phyloP scores from a whole-genome alignment of 1,284 basidiomycete genomes.

The Leccinum fallax region DNA sequence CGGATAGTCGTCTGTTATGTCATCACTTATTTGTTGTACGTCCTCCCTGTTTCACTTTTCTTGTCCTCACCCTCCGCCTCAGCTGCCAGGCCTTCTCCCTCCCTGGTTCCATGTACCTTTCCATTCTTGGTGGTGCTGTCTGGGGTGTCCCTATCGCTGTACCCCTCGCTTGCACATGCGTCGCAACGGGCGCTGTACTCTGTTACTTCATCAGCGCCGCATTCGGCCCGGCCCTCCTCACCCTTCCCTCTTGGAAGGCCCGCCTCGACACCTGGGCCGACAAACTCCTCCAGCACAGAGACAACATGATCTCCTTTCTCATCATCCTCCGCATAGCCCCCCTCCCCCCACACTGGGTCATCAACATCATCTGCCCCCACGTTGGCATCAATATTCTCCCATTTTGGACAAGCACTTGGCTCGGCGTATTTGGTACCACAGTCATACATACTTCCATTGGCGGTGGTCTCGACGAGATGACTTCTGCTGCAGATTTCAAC shows the following conservation, averaged over 20 bases:
- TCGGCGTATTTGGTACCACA: constrained; percentile 89
- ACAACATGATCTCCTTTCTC: constrained; percentile 86
- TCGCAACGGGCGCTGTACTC: constrained; percentile 88
- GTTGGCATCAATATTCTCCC: constrained; percentile 83
- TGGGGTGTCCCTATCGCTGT: constrained; percentile 93
- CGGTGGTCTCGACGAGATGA: constrained; percentile 93
- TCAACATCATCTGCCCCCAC: constrained; percentile 93
- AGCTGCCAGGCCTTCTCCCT: constrained; percentile 96
- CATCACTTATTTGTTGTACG: constrained; percentile 89
- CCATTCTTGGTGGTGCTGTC: constrained; percentile 93
- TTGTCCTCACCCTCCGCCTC: constrained; percentile 21
- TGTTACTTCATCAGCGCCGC: constrained; percentile 93
- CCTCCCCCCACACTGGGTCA: constrained; percentile 95
- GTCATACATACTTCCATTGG: constrained; percentile 98
- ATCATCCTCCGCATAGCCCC: constrained; percentile 94
- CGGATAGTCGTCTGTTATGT: constrained; percentile 84
- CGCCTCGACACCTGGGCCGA: constrained; percentile 81
- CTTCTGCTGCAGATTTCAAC: constrained; percentile 88
- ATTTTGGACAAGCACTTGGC: constrained; percentile 91
- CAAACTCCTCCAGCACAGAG: constrained; percentile 70
- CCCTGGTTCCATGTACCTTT: constrained; percentile 98
- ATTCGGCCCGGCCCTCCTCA: constrained; percentile 87
- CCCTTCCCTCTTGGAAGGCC: constrained; percentile 82
- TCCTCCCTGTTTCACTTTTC: constrained; percentile 15
- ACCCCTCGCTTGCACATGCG: constrained; percentile 89